Evolutionary conservation across 345 rosid genomes (phyloP), one percentile per base, ranked within the genome.

Genomic region (Excoecaria agallocha): DNA sequence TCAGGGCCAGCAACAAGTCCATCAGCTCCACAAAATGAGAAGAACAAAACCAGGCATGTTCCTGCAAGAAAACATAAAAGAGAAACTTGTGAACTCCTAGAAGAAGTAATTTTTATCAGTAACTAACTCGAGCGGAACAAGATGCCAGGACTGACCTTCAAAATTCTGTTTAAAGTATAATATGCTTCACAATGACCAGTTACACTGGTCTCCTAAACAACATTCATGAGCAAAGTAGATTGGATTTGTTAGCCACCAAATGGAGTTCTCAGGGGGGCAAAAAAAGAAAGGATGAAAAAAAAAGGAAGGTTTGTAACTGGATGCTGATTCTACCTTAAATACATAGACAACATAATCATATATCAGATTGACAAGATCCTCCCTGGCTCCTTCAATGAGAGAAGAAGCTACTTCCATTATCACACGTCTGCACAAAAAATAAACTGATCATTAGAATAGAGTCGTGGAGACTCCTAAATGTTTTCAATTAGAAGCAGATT

Each of bases 31-130:
- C 82, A 77, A 75, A 83, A 74, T 75, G 89, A 57, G 93, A 83
- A 77, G 90, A 83, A 84, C 90, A 85, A 85, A 94, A 88, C 94
- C 87, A 83, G 59, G 78, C 39, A 73, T 92, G 97, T 79, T 86
- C 93, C 98, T 92, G 88, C 83, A 81, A 59, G 80, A 77, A 68
- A 77, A 54, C 43, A 82, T 38, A 41, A 77, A 73, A 65, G 7
- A 48, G 78, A 68, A 2, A 59, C 57, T 54, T 76, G 64, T 15
- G 55, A 81, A 61, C 66, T 19, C 77, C 64, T 3, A 66, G 63
- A 66, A 51, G 38, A 0, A 55, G 17, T n/a, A 71, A 50, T 57
- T 43, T 60, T 61, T 45, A 68, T 6, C 62, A 70, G 65, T 24
- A 55, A 70, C 41, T 73, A 74, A 30, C 51, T 57, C 43, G 57